These are phyloP conservation scores for Lithohypha guttulata DNA, from an alignment of 2,329 filamentous ascomycete species.

Conservation along the genomic window DNA sequence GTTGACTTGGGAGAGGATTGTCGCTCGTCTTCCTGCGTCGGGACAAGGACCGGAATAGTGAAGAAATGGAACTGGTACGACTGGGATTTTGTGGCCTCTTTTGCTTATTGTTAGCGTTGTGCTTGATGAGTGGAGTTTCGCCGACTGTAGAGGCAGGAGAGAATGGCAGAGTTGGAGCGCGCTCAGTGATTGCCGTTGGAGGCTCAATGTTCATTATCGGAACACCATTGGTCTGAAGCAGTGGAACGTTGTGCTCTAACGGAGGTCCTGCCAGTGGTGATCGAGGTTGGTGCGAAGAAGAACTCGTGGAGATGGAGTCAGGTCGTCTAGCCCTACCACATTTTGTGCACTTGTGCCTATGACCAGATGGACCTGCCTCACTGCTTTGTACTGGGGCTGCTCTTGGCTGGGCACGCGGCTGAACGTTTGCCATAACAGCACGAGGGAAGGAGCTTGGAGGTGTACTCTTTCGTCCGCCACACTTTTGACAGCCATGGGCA, in stretches of 20 bases:
- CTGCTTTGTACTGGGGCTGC: conserved; percentile 1
- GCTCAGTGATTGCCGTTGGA: conserved; percentile 3
- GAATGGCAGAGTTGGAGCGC: conserved; percentile 5
- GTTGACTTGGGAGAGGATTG: conserved; percentile 18
- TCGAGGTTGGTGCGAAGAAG: not conserved
- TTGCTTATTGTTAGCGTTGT: conserved; percentile 5
- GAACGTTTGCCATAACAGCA: not conserved
- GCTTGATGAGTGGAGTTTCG: conserved; percentile 14
- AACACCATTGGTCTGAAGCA: conserved; percentile 5
- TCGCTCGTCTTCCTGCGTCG: conserved; percentile 14
- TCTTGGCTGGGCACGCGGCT: not conserved
- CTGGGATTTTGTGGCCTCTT: conserved; percentile 12
- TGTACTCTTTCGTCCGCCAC: conserved; percentile 13
- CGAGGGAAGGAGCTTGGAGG: conserved; percentile 3
- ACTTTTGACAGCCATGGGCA: conserved; percentile 11
- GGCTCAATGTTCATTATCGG: conserved; percentile 5
- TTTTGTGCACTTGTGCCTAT: conserved; percentile 15
- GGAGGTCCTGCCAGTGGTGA: conserved; percentile 3
- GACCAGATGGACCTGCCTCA: conserved; percentile 7
- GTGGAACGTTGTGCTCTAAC: conserved; percentile 1
- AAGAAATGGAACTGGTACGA: conserved; percentile 18
- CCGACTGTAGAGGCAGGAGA: conserved; percentile 9
- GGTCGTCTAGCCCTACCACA: conserved; percentile 10
- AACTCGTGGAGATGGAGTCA: not conserved
- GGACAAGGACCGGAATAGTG: conserved; percentile 18